Conservation (phyloP, 2,329 filamentous ascomycete genomes). For the Aureobasidium melanogenum region DNA sequence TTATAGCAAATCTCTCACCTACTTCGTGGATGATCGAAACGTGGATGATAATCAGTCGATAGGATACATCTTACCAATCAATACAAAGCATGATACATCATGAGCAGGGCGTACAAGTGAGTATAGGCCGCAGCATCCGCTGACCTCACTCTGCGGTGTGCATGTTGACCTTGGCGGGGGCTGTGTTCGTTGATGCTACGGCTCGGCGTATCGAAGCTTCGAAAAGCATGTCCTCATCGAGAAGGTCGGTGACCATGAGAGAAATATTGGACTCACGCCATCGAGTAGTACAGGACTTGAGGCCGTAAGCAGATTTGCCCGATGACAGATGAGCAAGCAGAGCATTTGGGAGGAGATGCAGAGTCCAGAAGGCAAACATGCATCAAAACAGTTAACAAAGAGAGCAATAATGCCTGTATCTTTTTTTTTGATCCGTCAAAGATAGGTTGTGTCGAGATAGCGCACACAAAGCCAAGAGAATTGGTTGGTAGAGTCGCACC, state of each 20-base stretch:
- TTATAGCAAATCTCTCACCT: neutral
- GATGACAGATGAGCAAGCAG: neutral
- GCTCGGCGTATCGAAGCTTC: slow-evolving; percentile 2
- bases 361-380: neutral
- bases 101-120: neutral
- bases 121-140: neutral
- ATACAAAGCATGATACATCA: neutral
- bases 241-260: neutral
- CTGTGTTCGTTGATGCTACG: neutral
- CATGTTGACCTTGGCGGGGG: neutral
- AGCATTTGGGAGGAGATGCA: neutral
- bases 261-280: neutral
- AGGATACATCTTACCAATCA: neutral
- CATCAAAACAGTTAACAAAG: too few species aligned
- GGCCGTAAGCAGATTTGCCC: neutral
- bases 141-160: slow-evolving; percentile 4
- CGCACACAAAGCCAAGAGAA: neutral
- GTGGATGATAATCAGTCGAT: neutral
- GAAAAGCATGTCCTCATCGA: neutral
- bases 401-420: neutral
- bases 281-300: neutral
- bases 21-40: neutral
- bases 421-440: neutral
- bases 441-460: neutral
- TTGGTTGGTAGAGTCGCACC: neutral